Evolutionary conservation across 495 filamentous ascomycete species (phyloP).

Genomic region (Tuber indicum): DNA sequence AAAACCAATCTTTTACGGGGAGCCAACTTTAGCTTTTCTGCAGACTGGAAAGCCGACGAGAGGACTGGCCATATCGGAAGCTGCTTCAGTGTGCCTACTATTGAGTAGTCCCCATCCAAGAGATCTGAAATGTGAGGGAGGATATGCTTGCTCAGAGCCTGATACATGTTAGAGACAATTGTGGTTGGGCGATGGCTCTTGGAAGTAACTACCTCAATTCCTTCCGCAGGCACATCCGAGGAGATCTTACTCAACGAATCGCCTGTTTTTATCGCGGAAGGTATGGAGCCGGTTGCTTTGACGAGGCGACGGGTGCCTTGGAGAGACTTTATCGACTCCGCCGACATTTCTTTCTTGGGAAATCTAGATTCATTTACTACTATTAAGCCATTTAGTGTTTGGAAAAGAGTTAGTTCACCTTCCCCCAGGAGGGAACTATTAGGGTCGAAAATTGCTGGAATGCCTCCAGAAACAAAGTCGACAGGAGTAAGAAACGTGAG

Average conservation of each 20-base stretch:
- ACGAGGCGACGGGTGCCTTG: conserved; percentile 18
- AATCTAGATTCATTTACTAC: conserved; percentile 21
- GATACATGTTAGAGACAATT: neutral
- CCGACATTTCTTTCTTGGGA: neutral
- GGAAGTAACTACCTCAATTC: neutral
- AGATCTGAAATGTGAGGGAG: conserved; percentile 11
- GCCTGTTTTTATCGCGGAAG: neutral
- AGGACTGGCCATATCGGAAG: conserved; percentile 34
- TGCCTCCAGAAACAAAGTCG: neutral
- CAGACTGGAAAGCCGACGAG: conserved; percentile 18
- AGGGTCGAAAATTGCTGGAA: neutral
- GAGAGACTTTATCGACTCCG: conserved; percentile 1
- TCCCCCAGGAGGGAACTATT: neutral
- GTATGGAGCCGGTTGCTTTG: conserved; percentile 14
- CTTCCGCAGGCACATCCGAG: neutral
- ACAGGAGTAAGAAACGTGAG: neutral
- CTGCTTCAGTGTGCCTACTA: conserved; percentile 4
- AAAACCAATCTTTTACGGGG: conserved; percentile 17
- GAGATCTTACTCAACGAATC: neutral
- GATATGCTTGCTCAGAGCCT: conserved; percentile 22
- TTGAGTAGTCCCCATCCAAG: conserved; percentile 1
- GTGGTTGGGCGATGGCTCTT: neutral
- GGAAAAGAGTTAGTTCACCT: neutral
- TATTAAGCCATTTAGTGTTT: conserved; percentile 15
- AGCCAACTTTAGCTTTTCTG: conserved; percentile 17